Base-by-base conservation (phyloP, 352 stramenopile species). In the Globisporangium heterothallicum region DNA sequence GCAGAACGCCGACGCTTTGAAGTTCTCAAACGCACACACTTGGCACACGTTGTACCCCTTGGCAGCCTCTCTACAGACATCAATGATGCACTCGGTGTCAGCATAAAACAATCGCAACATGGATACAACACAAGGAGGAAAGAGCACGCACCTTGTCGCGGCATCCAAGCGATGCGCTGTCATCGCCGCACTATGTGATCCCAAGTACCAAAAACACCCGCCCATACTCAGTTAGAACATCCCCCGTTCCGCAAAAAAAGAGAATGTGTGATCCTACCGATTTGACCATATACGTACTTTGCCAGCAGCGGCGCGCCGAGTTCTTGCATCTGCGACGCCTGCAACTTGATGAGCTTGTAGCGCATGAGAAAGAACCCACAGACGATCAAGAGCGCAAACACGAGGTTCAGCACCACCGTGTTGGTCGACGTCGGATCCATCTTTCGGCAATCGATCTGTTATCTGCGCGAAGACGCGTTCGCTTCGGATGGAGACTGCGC, bases 1-100 rank as follows among this genome's bases (percentile, higher is more conserved):
- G 48, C 74, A 84, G 59, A 74, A 75, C 29, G 58, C 58, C 21
- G 64, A 58, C 24, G 65, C 53, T 52, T 82, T 78, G 57, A 82
- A 84, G 64, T 84, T 84, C 53, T 78, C 71, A 48, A 84, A 84
- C 46, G 62, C 65, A 30, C 74, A 84, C 36, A 81, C 59, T 21
- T 30, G 24, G 49, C 74, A 84, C 21, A 52, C 49, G 10, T 72
- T 53, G 51, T 67, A 82, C 10, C 74, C 74, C 35, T 74, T 76
- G 13, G 74, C 61, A 3, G 74, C 71, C 56, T 84, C 71, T 14
- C 70, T 70, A 21, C 18, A 7, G 12, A 24, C 6, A 14, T 41
- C 32, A 9, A n/a, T n/a, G n/a, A n/a, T n/a, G n/a, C n/a, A n/a
- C n/a, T n/a, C n/a, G n/a, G n/a, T n/a, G n/a, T 54, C 6, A 53